Conservation (phyloP, 78 protist genomes). For the slime mould (Dictyostelium discoideum) region dicty_2.7 NC_007090.3:2083501-2084000, state of each 20-base stretch:
- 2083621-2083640: not conserved
- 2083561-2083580: constrained; percentile 1
- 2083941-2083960: no score
- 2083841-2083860: not conserved
- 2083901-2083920: no score
- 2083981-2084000: no score
- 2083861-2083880: no score
- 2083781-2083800: constrained; percentile 16
- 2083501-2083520: not conserved
- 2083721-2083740: not conserved
- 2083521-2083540: not conserved
- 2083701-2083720: not conserved
- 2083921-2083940: no score
- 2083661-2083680: not conserved
- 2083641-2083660: no score
- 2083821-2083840: not conserved
- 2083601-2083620: constrained; percentile 26
- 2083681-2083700: not conserved
- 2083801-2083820: not conserved
- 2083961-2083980: no score
- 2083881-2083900: no score
- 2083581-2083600: not conserved
- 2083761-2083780: constrained; percentile 2
- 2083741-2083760: not conserved
- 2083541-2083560: constrained; percentile 16